Evolutionary conservation across 768 basidiomycete genomes (phyloP), one percentile per base, ranked within the genome.

Genomic region (Leccinum sublutescens): DNA sequence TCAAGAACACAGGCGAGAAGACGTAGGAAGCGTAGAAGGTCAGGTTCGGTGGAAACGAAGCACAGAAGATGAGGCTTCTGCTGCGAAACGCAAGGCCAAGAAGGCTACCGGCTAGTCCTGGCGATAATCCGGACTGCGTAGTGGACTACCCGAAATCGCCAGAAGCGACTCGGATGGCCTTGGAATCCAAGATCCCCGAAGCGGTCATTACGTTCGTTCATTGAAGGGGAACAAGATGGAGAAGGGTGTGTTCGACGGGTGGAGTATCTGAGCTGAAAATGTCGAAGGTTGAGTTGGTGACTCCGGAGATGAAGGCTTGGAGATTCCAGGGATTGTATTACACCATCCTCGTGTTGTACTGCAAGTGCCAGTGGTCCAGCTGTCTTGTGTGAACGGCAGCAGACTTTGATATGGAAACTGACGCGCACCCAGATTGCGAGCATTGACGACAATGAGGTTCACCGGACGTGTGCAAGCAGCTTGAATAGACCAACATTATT

Each of bases 1-100:
- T 99, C 80, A 92, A 89, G 77, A 88, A 85, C 73, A 97, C 98
- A 60, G 92, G 96, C 59, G 92, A 96, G 67, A 88, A 83, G 69
- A 89, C 88, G 87, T 87, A 87, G 25, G 88, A 93, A 31, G 81
- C 83, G 6, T 98, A 90, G 88, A 82, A 87, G 63, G 74, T 74
- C 51, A 85, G 85, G 72, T 99, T 95, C 66, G 88, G 88, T 3
- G 95, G 95, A 8, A 78, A 55, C 64, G 77, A 68, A 50, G 73
- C 69, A 43, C 74, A 71, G 65, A 76, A 59, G 77, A 76, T 54
- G 71, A 34, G 33, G 33, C 33, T 77, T 23, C 78, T 76, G 79
- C 79, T 27, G 79, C 75, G 6, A 76, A 80, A 40, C 79, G 79
- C 45, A 86, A 84, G 74, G 73, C 74, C 50, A 83, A 81, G 67